Evolutionary conservation across 345 rosid genomes (phyloP), one percentile per base, ranked within the genome.

Genomic region (Pistacia atlantica): DNA sequence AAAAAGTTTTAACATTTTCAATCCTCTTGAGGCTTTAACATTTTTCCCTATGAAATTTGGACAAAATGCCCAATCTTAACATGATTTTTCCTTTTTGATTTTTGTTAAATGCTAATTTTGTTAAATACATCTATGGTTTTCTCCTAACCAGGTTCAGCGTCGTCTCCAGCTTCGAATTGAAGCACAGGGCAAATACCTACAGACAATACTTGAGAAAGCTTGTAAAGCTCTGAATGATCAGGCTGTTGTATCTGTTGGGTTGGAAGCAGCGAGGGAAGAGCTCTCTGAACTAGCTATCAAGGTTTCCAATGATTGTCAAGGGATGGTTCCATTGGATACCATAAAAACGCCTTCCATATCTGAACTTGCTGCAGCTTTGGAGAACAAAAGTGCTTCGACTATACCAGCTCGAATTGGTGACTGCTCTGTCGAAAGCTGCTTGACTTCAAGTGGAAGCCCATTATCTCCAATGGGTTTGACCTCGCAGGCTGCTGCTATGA

Each of bases 171-270:
- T 92, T 57, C 88, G 97, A 78, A 93, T 93, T 4, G 98, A 95
- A 82, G 89, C 99, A 3, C 99, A 95, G 76, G 87, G 97, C 65
- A 92, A 90, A 79, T 95, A 95, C 85, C 82, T 95, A 55, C 98
- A 95, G 73, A 75, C 92, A 12, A 90, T 95, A 79, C 90, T 95
- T 0, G 99, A 95, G 85, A 95, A 92, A 83, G 99, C 99, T 57
- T 90, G 96, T 83, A 92, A 90, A 85, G 94, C 91, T 46, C 84
- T 93, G 56, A 89, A 78, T 59, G 97, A 95, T 38, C 96, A 92
- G 80, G 94, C 89, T 54, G 84, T 81, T 76, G 92, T 85, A 0
- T 79, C 89, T 57, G 84, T 90, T 1, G 95, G 97, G 17, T 90
- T 88, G 67, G 98, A 91, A 77, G 93, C 90, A 20, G 97, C 92